A percentile compares a stretch with the other conserved stretches of the same genome.
Conservation (phyloP, 23 red algal species). For the Agarophyton chilense region DNA sequence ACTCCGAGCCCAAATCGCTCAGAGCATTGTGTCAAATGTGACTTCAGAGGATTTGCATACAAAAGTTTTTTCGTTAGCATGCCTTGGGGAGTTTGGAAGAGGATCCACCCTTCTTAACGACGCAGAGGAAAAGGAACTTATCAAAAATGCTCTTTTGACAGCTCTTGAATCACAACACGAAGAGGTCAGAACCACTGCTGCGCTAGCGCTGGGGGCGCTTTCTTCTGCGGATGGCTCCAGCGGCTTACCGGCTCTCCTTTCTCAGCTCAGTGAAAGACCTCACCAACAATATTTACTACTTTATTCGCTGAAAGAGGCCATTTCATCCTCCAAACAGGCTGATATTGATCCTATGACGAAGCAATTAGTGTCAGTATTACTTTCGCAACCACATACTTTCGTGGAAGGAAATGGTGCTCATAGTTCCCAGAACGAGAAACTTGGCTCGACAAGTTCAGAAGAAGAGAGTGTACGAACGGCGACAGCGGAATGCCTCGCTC, state of each 20-base stretch:
- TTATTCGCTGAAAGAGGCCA: constrained; percentile 84
- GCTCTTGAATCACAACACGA: constrained; percentile 65
- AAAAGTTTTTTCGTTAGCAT: constrained; percentile 43
- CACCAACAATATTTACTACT: constrained; percentile 78
- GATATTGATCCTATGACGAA: constrained; percentile 36
- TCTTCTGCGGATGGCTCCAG: constrained; percentile 51
- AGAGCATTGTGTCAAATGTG: constrained; percentile 42
- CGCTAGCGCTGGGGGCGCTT: constrained; percentile 74
- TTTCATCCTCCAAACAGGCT: constrained; percentile 50
- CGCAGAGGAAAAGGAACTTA: constrained; percentile 22
- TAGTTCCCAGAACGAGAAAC: background rate
- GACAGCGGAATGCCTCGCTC: constrained; percentile 91
- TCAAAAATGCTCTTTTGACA: constrained; percentile 31
- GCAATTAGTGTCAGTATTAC: constrained; percentile 34
- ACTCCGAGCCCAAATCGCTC: constrained; percentile 29
- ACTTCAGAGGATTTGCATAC: constrained; percentile 21
- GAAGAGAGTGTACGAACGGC: constrained; percentile 84
- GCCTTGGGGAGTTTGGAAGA: constrained; percentile 66
- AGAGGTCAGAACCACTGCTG: constrained; percentile 74
- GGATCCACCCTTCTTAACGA: constrained; percentile 19
- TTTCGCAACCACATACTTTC: constrained; percentile 33
- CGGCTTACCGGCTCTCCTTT: constrained; percentile 65
- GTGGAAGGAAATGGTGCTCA: constrained; percentile 4
- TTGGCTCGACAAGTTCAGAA: constrained; percentile 22
- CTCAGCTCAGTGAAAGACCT: constrained; percentile 48